A percentile compares a stretch with the other conserved stretches of the same genome.
These are phyloP conservation scores for Phytopythium ostracodes DNA, from an alignment of 352 stramenopile species.

Conservation along the genomic window DNA sequence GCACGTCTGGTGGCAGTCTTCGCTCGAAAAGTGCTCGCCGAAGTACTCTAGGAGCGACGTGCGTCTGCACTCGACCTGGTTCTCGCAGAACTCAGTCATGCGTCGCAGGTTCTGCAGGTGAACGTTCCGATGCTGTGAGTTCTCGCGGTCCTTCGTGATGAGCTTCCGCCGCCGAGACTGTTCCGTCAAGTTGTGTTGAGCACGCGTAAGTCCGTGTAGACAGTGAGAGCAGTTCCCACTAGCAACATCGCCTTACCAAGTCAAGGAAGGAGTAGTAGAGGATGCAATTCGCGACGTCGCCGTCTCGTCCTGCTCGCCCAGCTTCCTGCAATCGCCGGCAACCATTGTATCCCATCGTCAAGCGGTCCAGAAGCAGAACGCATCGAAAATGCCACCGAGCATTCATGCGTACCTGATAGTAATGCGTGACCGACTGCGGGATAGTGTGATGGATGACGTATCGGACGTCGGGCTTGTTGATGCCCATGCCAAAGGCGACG, in stretches of 20 bases:
- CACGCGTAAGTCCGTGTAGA: background rate
- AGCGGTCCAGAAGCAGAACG: background rate
- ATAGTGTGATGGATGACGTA: constrained; percentile 90
- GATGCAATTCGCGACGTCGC: constrained; percentile 80
- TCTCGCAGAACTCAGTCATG: constrained; percentile 88
- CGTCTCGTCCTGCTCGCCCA: constrained; percentile 76
- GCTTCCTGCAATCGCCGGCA: constrained; percentile 50
- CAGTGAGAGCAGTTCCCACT: background rate
- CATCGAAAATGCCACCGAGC: background rate
- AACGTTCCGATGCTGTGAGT: constrained; percentile 75
- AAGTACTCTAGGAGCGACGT: constrained; percentile 86
- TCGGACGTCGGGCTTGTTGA: constrained; percentile 87
- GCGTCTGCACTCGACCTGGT: constrained; percentile 82
- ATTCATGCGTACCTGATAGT: constrained; percentile 67
- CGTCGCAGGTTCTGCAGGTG: constrained; percentile 79
- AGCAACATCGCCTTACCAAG: constrained; percentile 32
- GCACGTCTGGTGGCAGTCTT: constrained; percentile 70
- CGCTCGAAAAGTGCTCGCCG: constrained; percentile 81
- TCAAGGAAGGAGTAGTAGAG: constrained; percentile 86
- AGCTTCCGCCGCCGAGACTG: constrained; percentile 66
- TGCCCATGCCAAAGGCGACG: constrained; percentile 87
- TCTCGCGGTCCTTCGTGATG: constrained; percentile 79
- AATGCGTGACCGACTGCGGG: constrained; percentile 86
- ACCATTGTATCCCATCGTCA: background rate
- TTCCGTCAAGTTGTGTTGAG: background rate